These are phyloP conservation scores for Triticum turgidum DNA, from an alignment of 176 grass and related monocot genomes.

Conservation along the genomic window DNA sequence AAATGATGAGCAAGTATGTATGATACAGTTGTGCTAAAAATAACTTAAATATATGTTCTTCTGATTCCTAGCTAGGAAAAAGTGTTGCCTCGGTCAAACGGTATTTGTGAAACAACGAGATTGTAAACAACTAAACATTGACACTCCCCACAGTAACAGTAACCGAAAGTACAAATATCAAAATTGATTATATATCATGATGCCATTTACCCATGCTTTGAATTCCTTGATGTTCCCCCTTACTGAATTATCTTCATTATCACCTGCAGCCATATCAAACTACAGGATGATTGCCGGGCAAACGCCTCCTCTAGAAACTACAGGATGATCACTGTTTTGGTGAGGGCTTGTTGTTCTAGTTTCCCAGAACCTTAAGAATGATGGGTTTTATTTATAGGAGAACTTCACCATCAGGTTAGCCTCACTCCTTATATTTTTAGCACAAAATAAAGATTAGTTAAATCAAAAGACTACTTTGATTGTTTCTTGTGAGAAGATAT, in stretches of 20 bases:
- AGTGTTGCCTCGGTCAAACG: too few species aligned
- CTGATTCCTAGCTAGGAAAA: neutral
- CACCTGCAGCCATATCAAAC: neutral
- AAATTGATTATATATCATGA: neutral
- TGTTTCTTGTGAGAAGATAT: neutral
- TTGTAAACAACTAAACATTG: neutral
- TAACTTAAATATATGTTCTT: neutral
- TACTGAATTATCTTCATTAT: neutral
- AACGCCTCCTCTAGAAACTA: neutral
- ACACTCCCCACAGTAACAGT: neutral
- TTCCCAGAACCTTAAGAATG: neutral
- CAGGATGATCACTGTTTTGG: neutral
- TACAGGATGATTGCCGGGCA: neutral
- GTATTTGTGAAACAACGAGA: neutral
- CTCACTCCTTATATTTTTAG: neutral
- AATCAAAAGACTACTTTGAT: neutral
- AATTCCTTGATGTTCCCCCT: neutral
- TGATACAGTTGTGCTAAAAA: neutral
- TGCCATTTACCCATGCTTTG: conserved; percentile 1
- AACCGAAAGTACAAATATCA: neutral
- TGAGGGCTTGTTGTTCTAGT: neutral
- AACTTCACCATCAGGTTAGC: neutral
- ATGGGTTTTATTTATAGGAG: neutral
- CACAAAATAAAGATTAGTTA: neutral
- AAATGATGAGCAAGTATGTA: neutral